Percentiles rank a stretch among this genome's conserved stretches.
Evolutionary conservation across 305 asterid genomes (phyloP).

Genomic region (Rubia peregrina): DNA sequence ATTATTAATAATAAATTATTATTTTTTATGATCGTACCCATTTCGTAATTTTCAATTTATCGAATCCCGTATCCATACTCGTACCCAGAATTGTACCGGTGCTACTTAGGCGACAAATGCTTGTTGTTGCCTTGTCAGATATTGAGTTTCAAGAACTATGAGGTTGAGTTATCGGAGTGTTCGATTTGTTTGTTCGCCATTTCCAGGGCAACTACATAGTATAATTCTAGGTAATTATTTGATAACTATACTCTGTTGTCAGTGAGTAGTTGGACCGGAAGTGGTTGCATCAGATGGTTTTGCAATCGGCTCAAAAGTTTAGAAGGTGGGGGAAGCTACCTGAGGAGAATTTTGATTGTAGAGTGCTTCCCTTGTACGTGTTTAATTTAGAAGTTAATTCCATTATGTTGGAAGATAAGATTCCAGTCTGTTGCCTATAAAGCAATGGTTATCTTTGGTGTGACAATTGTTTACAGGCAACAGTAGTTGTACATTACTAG

Average conservation of each 20-base stretch:
- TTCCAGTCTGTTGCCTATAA: slow-evolving; percentile 86
- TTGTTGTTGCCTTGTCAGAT: slow-evolving; percentile 64
- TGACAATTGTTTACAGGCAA: too few species aligned
- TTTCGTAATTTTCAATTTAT: too few species aligned
- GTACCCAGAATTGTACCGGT: too few species aligned
- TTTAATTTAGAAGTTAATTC: slow-evolving; percentile 67
- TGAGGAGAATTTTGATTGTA: slow-evolving; percentile 68
- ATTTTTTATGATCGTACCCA: too few species aligned
- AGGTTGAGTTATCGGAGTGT: slow-evolving; percentile 56
- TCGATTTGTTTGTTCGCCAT: slow-evolving; percentile 75
- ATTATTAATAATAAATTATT: too few species aligned
- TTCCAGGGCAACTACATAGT: slow-evolving; percentile 68
- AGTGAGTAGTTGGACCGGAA: slow-evolving; percentile 88
- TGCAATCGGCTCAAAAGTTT: slow-evolving; percentile 59
- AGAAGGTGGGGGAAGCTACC: slow-evolving; percentile 54
- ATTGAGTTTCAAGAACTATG: slow-evolving; percentile 67
- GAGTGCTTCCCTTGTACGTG: slow-evolving; percentile 74
- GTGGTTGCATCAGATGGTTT: slow-evolving; percentile 67
- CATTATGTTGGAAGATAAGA: slow-evolving; percentile 72
- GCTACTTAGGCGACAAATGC: slow-evolving; percentile 40
- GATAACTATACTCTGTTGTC: slow-evolving; percentile 81
- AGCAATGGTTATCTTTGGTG: slow-evolving; percentile 59
- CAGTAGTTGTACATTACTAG: too few species aligned
- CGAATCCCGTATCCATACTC: too few species aligned
- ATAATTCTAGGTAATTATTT: slow-evolving; percentile 86